Conservation (phyloP, 768 basidiomycete species). For the Leccinum subgranulosum region DNA sequence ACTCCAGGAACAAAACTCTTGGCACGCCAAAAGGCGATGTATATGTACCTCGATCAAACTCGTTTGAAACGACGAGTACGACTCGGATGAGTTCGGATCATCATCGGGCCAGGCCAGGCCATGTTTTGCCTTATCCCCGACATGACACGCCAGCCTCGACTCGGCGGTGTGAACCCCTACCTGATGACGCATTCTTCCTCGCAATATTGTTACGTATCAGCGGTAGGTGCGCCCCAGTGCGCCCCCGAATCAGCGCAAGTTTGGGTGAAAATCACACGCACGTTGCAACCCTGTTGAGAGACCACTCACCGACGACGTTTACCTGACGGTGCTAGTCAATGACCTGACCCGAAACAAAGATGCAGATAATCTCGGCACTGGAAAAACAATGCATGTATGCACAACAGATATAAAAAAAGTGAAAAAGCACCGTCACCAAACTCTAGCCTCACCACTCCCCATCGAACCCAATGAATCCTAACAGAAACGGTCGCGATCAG, state of each 20-base stretch:
- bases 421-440: background rate
- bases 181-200: too few species aligned
- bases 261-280: background rate
- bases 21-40: background rate
- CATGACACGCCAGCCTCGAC: too few species aligned
- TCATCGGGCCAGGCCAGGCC: background rate
- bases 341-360: background rate
- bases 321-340: background rate
- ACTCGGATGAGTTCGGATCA: background rate
- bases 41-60: background rate
- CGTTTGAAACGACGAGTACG: too few species aligned
- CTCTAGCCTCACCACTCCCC: constrained; percentile 64
- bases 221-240: constrained; percentile 29
- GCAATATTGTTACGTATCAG: too few species aligned
- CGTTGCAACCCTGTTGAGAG: background rate
- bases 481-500: background rate
- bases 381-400: background rate
- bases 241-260: background rate
- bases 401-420: background rate
- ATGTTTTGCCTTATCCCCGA: too few species aligned
- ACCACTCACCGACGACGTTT: background rate
- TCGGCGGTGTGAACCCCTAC: too few species aligned
- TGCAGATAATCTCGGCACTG: background rate
- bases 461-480: constrained; percentile 83
- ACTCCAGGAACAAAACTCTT: background rate